Evolutionary conservation across 495 filamentous ascomycete genomes (phyloP).

Genomic region (Aspergillus indologenus): DNA sequence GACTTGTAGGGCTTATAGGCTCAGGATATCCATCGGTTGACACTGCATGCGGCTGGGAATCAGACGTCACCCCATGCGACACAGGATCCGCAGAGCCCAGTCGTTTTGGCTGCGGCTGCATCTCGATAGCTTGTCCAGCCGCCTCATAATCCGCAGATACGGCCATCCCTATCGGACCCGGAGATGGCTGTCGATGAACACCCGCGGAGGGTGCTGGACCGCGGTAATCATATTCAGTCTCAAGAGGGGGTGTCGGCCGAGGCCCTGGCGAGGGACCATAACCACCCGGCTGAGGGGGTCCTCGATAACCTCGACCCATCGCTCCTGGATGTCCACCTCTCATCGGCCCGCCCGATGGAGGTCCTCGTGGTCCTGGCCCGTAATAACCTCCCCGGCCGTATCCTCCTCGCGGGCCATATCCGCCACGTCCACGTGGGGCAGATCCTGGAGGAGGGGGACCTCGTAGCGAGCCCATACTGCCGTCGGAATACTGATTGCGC

Average conservation of each 20-base stretch:
- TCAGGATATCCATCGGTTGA: constrained; percentile 26
- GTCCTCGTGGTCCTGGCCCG: constrained; percentile 39
- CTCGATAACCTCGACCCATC: constrained; percentile 48
- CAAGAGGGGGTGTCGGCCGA: constrained; percentile 25
- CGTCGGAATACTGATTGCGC: constrained; percentile 59
- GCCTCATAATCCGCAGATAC: constrained; percentile 42
- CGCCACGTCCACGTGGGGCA: constrained; percentile 53
- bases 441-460: constrained; percentile 50
- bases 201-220: constrained; percentile 26
- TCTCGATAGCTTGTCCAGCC: constrained; percentile 77
- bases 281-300: constrained; percentile 51
- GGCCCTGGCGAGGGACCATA: constrained; percentile 37
- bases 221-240: constrained; percentile 32
- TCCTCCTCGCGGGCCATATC: constrained; percentile 54
- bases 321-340: constrained; percentile 31
- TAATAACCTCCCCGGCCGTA: constrained; percentile 56
- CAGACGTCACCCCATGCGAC: constrained; percentile 61
- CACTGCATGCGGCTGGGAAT: constrained; percentile 54
- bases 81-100: constrained; percentile 33
- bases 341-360: constrained; percentile 32
- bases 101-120: constrained; percentile 55
- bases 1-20: constrained; percentile 57
- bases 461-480: constrained; percentile 54
- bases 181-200: constrained; percentile 42
- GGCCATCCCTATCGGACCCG: constrained; percentile 59